Percentiles rank a stretch among this genome's conserved stretches.
These are phyloP conservation scores for Starmerella floricola DNA, from an alignment of 805 yeast species.

Conservation along the genomic window DNA sequence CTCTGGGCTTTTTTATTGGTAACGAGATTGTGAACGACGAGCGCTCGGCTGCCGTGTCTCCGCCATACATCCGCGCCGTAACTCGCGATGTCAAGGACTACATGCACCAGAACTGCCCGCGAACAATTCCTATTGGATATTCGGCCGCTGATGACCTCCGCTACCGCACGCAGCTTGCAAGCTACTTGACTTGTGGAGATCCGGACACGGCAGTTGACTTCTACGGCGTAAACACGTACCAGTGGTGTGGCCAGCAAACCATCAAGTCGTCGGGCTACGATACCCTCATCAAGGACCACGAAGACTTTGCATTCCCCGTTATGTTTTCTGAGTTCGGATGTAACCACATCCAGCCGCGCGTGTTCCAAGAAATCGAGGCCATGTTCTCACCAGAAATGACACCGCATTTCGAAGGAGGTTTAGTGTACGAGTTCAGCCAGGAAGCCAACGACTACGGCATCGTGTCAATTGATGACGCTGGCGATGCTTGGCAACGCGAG, in stretches of 20 bases:
- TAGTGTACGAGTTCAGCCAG: constrained; percentile 69
- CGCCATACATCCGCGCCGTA: constrained; percentile 65
- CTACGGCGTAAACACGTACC: constrained; percentile 70
- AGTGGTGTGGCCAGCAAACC: constrained; percentile 81
- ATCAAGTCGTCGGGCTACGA: constrained; percentile 67
- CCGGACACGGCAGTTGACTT: constrained; percentile 48
- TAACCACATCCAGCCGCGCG: constrained; percentile 65
- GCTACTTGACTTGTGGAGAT: constrained; percentile 66
- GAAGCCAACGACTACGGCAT: constrained; percentile 72
- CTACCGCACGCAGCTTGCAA: constrained; percentile 63
- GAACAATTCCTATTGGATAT: constrained; percentile 81
- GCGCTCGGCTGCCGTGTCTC: constrained; percentile 48
- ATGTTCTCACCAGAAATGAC: constrained; percentile 64
- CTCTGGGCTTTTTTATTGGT: constrained; percentile 84
- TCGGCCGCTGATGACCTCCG: constrained; percentile 90
- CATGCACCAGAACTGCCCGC: constrained; percentile 43
- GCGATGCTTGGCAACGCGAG: constrained; percentile 33
- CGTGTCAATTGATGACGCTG: constrained; percentile 40
- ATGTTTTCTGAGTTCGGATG: constrained; percentile 91
- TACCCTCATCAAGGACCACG: constrained; percentile 57
- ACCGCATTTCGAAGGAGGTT: constrained; percentile 69
- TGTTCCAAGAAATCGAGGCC: constrained; percentile 61
- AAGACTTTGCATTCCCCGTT: constrained; percentile 58
- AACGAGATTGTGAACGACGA: constrained; percentile 80
- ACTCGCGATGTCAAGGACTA: constrained; percentile 71